A percentile compares a stretch with the other conserved stretches of the same genome.
Evolutionary conservation across 2,329 filamentous ascomycete genomes (phyloP).

Genomic region (Venturiaceae sp.): DNA sequence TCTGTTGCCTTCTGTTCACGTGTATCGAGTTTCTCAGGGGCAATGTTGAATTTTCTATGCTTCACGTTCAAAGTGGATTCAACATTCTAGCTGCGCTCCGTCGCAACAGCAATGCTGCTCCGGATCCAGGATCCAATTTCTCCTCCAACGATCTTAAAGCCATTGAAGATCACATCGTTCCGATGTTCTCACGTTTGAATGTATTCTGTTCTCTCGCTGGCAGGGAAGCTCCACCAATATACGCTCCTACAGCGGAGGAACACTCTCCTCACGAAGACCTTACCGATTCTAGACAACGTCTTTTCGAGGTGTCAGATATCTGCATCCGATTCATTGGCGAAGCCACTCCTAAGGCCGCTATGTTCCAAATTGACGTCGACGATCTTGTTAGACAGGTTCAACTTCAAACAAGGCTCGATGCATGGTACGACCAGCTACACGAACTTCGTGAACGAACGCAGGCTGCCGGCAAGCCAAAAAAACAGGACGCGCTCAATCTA

Average conservation of each 20-base stretch:
- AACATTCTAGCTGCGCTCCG: neutral
- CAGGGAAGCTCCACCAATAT: neutral
- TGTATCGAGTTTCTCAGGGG: constrained; percentile 3
- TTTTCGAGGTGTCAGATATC: neutral
- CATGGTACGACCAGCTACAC: neutral
- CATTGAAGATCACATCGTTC: neutral
- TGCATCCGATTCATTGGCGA: neutral
- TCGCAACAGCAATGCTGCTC: neutral
- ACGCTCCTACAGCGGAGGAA: neutral
- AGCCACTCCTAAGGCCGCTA: neutral
- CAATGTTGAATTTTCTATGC: neutral
- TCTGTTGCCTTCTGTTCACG: constrained; percentile 2
- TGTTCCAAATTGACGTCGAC: neutral
- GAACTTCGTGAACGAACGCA: neutral
- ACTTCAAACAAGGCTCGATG: neutral
- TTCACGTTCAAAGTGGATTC: constrained; percentile 2
- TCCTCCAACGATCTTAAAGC: neutral
- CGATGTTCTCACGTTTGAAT: neutral
- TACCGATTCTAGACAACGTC: neutral
- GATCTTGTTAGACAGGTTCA: neutral
- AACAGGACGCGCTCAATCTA: neutral
- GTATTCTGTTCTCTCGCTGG: neutral
- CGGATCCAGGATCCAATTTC: neutral
- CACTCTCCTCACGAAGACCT: neutral
- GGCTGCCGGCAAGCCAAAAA: neutral